A percentile compares a stretch with the other conserved stretches of the same genome.
These are phyloP conservation scores for sorghum (Sorghum bicolor) DNA, from an alignment of 176 grass and related monocot genomes.

Conservation along the genomic window Sorghum_bicolor_NCBIv3 NC_012879.2:59141501-59142000, in stretches of 20 bases:
- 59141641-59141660: background rate
- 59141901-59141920: background rate
- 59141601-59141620: constrained; percentile 30
- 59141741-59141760: constrained; percentile 3
- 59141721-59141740: constrained; percentile 24
- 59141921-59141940: background rate
- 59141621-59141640: background rate
- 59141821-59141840: background rate
- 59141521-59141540: background rate
- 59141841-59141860: background rate
- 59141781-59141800: constrained; percentile 9
- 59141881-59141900: background rate
- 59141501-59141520: background rate
- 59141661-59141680: constrained; percentile 28
- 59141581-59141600: background rate
- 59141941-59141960: background rate
- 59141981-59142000: background rate
- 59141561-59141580: background rate
- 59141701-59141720: constrained; percentile 20
- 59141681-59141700: constrained; percentile 28
- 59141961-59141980: background rate
- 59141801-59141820: background rate
- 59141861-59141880: background rate
- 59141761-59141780: background rate
- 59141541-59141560: background rate